Percentiles rank a stretch among this genome's conserved stretches.
These are phyloP conservation scores for Moniliophthora roreri DNA, from an alignment of 1,284 basidiomycete species.

Conservation along the genomic window DNA sequence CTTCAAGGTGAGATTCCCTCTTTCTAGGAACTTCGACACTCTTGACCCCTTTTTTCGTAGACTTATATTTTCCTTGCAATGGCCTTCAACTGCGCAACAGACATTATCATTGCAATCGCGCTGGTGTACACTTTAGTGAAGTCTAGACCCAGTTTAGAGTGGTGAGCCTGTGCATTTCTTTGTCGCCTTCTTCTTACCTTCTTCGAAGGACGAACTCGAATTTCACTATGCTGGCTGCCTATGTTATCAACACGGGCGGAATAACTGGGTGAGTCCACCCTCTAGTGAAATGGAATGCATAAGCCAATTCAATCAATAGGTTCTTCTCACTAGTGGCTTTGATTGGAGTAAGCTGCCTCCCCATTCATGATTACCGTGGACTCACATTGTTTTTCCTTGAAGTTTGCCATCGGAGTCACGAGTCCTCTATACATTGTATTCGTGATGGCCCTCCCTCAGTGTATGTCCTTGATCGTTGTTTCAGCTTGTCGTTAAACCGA, in stretches of 20 bases:
- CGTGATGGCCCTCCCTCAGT: conserved; percentile 10
- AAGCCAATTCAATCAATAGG: background rate
- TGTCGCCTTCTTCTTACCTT: too few relatives aligned
- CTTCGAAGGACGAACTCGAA: conserved; percentile 15
- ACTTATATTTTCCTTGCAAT: conserved; percentile 2
- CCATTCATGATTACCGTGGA: background rate
- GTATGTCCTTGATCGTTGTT: background rate
- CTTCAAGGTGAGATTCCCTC: conserved; percentile 5
- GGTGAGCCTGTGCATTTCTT: conserved; percentile 5
- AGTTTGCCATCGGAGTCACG: conserved; percentile 9
- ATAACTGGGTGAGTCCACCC: conserved; percentile 9
- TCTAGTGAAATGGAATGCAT: background rate
- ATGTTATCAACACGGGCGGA: conserved; percentile 13
- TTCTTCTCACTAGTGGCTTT: conserved; percentile 10
- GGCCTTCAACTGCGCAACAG: conserved; percentile 7
- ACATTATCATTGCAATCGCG: conserved; percentile 10
- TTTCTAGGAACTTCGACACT: too few relatives aligned
- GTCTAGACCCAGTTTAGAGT: conserved; percentile 9
- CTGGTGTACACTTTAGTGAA: conserved; percentile 12
- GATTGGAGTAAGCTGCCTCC: conserved; percentile 6
- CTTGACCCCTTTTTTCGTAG: background rate
- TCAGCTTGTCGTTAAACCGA: background rate
- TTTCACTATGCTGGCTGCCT: conserved; percentile 12
- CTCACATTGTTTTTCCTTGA: too few relatives aligned
- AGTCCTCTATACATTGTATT: conserved; percentile 8